These are phyloP conservation scores for Trichoderma endophyticum DNA, from an alignment of 2,329 filamentous ascomycete genomes.

Conservation along the genomic window DNA sequence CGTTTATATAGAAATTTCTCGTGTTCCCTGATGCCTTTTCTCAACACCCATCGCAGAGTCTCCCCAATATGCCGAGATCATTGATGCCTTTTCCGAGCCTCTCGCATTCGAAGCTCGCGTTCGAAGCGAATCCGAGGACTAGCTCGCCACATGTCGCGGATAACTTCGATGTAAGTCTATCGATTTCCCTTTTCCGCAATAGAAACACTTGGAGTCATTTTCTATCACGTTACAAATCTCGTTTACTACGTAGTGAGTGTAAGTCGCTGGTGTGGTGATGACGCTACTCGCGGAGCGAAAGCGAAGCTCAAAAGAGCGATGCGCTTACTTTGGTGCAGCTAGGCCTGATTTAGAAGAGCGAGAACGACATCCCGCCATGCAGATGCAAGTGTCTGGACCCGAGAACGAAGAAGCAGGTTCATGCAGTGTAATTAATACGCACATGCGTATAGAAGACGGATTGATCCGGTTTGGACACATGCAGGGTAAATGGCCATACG, in stretches of 20 bases:
- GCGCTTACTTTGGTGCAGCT: not conserved
- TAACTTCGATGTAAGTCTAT: not conserved
- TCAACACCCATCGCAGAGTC: not conserved
- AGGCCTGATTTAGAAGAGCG: slow-evolving; percentile 9
- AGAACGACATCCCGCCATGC: slow-evolving; percentile 1
- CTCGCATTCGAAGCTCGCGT: not conserved
- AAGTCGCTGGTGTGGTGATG: not conserved
- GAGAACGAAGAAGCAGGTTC: slow-evolving; percentile 10
- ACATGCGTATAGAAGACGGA: not conserved
- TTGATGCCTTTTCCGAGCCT: not conserved
- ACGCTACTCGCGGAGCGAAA: slow-evolving; percentile 2
- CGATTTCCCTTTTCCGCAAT: not conserved
- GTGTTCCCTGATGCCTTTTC: not conserved
- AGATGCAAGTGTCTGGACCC: not conserved
- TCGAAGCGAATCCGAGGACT: not conserved
- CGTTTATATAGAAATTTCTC: not conserved
- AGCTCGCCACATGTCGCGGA: not conserved
- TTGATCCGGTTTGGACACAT: not conserved
- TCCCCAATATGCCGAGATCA: not conserved
- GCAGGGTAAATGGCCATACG: not conserved
- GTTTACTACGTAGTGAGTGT: not conserved
- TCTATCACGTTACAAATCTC: not conserved
- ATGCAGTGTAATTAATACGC: not conserved
- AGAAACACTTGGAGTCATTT: not conserved
- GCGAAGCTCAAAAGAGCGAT: not conserved